Conservation (phyloP, 306 rosid genomes). For the Purshia tridentata region DNA sequence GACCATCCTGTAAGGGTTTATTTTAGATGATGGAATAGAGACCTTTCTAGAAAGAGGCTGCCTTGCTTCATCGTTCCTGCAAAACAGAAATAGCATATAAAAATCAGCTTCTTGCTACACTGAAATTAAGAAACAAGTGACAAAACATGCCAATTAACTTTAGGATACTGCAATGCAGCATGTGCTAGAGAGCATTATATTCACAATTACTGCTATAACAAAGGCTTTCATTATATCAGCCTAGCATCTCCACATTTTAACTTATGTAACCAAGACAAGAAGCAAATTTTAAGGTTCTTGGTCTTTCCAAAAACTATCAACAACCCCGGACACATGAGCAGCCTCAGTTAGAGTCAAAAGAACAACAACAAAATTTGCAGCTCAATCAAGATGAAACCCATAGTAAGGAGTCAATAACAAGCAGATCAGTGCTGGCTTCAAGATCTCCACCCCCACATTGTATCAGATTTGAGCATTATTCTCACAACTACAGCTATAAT, state of each 20-base stretch:
- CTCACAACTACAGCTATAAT: background rate
- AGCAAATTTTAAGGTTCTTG: background rate
- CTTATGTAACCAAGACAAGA: background rate
- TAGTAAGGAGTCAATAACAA: slow-evolving; percentile 67
- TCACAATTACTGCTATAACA: background rate
- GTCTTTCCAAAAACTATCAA: slow-evolving; percentile 11
- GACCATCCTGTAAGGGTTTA: slow-evolving; percentile 93
- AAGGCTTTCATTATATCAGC: background rate
- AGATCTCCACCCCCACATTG: slow-evolving; percentile 51
- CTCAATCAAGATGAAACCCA: slow-evolving; percentile 13
- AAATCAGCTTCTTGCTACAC: slow-evolving; percentile 6
- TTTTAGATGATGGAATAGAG: slow-evolving; percentile 86
- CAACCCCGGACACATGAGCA: slow-evolving; percentile 14
- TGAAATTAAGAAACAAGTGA: slow-evolving; percentile 11
- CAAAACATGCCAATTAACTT: background rate
- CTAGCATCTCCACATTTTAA: background rate
- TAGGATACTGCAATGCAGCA: slow-evolving; percentile 4
- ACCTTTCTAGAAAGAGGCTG: slow-evolving; percentile 97
- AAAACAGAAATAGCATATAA: slow-evolving; percentile 16
- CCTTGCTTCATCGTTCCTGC: slow-evolving; percentile 92
- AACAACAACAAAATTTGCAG: too few species aligned
- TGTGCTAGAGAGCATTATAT: background rate
- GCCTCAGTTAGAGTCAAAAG: background rate
- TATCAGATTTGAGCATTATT: background rate
- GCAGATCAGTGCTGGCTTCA: slow-evolving; percentile 80